Evolutionary conservation across 1,284 basidiomycete species (phyloP).

Genomic region (Fistulina hepatica): DNA sequence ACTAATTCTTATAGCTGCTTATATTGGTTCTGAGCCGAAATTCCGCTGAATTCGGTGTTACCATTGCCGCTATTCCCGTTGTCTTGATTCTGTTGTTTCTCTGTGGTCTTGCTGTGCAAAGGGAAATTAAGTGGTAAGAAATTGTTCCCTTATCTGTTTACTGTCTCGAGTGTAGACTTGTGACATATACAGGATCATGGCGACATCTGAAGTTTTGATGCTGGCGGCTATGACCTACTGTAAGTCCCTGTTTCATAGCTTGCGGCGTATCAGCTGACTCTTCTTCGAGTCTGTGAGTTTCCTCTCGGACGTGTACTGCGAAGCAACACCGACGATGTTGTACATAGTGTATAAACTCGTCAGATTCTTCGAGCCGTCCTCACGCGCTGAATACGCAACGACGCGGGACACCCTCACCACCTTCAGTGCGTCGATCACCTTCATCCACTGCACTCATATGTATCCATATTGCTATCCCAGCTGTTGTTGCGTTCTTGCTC

Average conservation of each 20-base stretch:
- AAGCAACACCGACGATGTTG: neutral
- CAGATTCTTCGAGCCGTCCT: conserved; percentile 59
- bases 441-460: neutral
- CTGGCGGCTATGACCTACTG: conserved; percentile 64
- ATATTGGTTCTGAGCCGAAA: conserved; percentile 56
- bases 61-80: conserved; percentile 70
- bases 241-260: conserved; percentile 26
- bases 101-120: conserved; percentile 58
- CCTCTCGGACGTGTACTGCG: too few relatives aligned
- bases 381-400: conserved; percentile 43
- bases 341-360: conserved; percentile 70
- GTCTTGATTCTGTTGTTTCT: conserved; percentile 60
- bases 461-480: conserved; percentile 34
- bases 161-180: conserved; percentile 6
- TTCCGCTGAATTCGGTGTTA: conserved; percentile 69
- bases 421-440: conserved; percentile 50
- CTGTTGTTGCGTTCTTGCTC: conserved; percentile 62
- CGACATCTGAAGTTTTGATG: conserved; percentile 58
- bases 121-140: conserved; percentile 66
- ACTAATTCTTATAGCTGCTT: conserved; percentile 38
- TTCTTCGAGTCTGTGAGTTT: conserved; percentile 39
- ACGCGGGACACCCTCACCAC: conserved; percentile 67
- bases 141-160: neutral
- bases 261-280: conserved; percentile 10
- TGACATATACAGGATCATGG: conserved; percentile 48